Percentiles rank a stretch among this genome's conserved stretches.
Evolutionary conservation across 208 protist species (phyloP).

Genomic region (Crithidia sp.): DNA sequence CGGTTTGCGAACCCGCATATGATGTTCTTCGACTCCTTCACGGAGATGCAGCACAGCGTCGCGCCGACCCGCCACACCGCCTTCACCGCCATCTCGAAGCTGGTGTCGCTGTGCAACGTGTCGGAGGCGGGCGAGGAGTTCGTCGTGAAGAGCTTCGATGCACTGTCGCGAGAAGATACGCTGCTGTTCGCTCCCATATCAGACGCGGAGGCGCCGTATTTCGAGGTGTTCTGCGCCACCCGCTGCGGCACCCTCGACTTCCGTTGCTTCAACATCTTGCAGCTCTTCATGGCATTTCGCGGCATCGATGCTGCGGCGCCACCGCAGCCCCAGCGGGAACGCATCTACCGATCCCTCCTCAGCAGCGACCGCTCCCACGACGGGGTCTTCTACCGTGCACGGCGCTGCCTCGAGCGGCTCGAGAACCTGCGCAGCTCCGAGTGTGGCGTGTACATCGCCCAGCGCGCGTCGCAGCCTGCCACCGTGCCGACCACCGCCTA

Average conservation of each 20-base stretch:
- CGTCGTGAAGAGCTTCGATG: constrained; percentile 41
- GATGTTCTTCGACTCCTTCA: constrained; percentile 78
- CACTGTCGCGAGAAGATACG: constrained; percentile 36
- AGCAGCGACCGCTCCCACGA: constrained; percentile 62
- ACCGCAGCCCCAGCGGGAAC: constrained; percentile 19
- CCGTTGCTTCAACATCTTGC: constrained; percentile 69
- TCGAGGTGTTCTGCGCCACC: constrained; percentile 73
- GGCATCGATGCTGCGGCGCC: constrained; percentile 37
- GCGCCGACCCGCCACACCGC: constrained; percentile 62
- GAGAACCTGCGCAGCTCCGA: constrained; percentile 64
- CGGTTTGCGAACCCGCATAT: constrained; percentile 52
- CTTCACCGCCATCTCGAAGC: constrained; percentile 43
- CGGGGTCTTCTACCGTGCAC: constrained; percentile 58
- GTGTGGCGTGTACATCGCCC: constrained; percentile 44
- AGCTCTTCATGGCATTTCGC: constrained; percentile 63
- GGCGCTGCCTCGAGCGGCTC: constrained; percentile 49
- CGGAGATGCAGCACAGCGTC: constrained; percentile 77
- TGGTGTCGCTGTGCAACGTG: constrained; percentile 33
- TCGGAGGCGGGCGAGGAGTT: constrained; percentile 25
- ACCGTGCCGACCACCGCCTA: constrained; percentile 51
- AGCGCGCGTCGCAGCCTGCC: constrained; percentile 6
- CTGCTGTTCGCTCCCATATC: constrained; percentile 73
- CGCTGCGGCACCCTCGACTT: constrained; percentile 54
- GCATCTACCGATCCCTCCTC: constrained; percentile 57
- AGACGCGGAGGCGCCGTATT: constrained; percentile 54